phyloP scores from a whole-genome alignment of 805 yeast genomes.

The Ogataea siamensis region DNA sequence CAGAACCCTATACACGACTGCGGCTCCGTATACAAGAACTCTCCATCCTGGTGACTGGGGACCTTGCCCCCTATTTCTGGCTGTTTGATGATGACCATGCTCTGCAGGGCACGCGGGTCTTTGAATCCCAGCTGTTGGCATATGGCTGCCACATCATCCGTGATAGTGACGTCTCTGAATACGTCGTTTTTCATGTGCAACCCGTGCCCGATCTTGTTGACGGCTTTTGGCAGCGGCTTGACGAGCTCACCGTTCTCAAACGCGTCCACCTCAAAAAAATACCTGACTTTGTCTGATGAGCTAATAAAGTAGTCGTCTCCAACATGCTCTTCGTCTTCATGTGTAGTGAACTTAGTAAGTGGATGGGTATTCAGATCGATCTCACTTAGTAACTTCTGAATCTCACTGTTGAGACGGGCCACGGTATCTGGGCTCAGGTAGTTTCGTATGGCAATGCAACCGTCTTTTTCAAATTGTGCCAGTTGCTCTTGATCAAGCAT shows the following conservation, averaged over 20 bases:
- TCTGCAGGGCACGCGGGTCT: slow-evolving; percentile 72
- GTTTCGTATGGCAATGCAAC: slow-evolving; percentile 58
- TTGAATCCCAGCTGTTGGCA: slow-evolving; percentile 50
- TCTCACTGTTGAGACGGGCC: slow-evolving; percentile 38
- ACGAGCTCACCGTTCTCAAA: slow-evolving; percentile 50
- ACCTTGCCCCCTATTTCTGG: slow-evolving; percentile 72
- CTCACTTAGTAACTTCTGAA: slow-evolving; percentile 43
- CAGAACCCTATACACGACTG: slow-evolving; percentile 74
- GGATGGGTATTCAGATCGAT: slow-evolving; percentile 63
- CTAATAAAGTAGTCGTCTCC: slow-evolving; percentile 72
- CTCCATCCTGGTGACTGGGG: slow-evolving; percentile 76
- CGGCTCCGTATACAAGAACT: slow-evolving; percentile 70
- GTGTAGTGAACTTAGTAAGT: slow-evolving; percentile 64
- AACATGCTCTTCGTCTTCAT: slow-evolving; percentile 50
- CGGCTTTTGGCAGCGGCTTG: slow-evolving; percentile 52
- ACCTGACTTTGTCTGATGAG: slow-evolving; percentile 66
- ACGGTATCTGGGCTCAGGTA: slow-evolving; percentile 49
- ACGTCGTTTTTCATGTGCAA: slow-evolving; percentile 54
- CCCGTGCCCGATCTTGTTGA: slow-evolving; percentile 81
- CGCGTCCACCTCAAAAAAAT: slow-evolving; percentile 71
- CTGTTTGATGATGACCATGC: slow-evolving; percentile 79
- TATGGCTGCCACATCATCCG: slow-evolving; percentile 46
- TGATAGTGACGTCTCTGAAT: slow-evolving; percentile 53
- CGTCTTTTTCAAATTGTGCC: slow-evolving; percentile 48
- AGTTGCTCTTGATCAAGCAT: slow-evolving; percentile 48